Evolutionary conservation across 192 early-diverging fungal species (phyloP).

Genomic region (Rhizophagus clarus): DNA sequence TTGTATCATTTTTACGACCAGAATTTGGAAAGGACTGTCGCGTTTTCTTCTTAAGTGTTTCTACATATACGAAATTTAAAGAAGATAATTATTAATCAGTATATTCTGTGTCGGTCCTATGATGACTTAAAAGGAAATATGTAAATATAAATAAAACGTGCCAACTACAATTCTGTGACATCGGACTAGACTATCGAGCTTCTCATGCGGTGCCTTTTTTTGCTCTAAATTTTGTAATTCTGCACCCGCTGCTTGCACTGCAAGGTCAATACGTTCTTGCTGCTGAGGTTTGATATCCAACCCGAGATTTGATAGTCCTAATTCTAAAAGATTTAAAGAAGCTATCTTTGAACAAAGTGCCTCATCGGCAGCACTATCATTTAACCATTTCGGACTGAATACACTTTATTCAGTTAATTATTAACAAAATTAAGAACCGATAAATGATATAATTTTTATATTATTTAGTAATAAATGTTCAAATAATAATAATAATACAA

Average conservation of each 20-base stretch:
- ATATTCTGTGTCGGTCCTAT: not conserved
- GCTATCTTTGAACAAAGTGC: slow-evolving; percentile 61
- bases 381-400: slow-evolving; percentile 39
- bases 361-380: slow-evolving; percentile 59
- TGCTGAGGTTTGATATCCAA: slow-evolving; percentile 33
- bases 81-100: not conserved
- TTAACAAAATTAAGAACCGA: not conserved
- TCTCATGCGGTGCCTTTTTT: slow-evolving; percentile 37
- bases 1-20: not conserved
- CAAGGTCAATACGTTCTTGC: slow-evolving; percentile 33
- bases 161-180: slow-evolving; percentile 45
- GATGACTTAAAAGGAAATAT: not conserved
- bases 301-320: slow-evolving; percentile 57
- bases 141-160: slow-evolving; percentile 14
- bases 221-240: slow-evolving; percentile 39
- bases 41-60: slow-evolving; percentile 6
- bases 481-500: not conserved
- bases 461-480: not conserved
- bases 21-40: not conserved
- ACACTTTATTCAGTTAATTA: slow-evolving; percentile 27
- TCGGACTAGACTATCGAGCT: slow-evolving; percentile 35
- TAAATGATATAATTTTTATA: not conserved
- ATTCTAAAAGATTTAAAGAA: slow-evolving; percentile 59
- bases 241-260: slow-evolving; percentile 35
- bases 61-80: not conserved